Conservation (phyloP, 2,329 filamentous ascomycete genomes). For the Ceratocystis papillata region DNA sequence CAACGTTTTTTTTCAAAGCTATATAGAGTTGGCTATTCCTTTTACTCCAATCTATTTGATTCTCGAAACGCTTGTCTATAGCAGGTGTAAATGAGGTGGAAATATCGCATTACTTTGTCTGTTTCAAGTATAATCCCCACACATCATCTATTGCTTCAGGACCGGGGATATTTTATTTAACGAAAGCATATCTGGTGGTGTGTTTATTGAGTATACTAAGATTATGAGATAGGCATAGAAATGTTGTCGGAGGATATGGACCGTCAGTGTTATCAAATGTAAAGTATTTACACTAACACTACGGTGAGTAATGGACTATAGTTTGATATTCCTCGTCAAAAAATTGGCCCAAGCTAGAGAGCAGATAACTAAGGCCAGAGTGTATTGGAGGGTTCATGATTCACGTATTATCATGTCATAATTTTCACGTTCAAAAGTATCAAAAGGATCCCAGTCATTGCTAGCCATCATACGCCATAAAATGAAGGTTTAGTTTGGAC, state of each 20-base stretch:
- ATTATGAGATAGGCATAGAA: background rate
- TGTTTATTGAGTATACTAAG: background rate
- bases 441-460: background rate
- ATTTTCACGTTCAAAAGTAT: background rate
- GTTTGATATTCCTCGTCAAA: slow-evolving; percentile 62
- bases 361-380: slow-evolving; percentile 62
- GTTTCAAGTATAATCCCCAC: no score
- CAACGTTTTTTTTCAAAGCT: no score
- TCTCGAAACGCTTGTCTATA: no score
- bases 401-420: slow-evolving; percentile 1
- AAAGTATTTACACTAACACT: slow-evolving; percentile 28
- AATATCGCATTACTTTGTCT: no score
- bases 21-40: no score
- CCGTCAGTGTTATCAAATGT: slow-evolving; percentile 39
- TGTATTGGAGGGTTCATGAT: slow-evolving; percentile 58
- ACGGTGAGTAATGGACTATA: slow-evolving; percentile 56
- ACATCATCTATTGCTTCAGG: no score
- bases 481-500: background rate
- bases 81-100: no score
- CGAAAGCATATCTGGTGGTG: no score
- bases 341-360: slow-evolving; percentile 72
- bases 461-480: background rate
- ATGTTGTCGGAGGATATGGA: slow-evolving; percentile 62
- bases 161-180: no score
- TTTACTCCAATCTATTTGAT: no score